A percentile compares a stretch with the other conserved stretches of the same genome.
Evolutionary conservation across 164 flowering plant genomes (phyloP).

Genomic region (Amborella trichopoda): DNA sequence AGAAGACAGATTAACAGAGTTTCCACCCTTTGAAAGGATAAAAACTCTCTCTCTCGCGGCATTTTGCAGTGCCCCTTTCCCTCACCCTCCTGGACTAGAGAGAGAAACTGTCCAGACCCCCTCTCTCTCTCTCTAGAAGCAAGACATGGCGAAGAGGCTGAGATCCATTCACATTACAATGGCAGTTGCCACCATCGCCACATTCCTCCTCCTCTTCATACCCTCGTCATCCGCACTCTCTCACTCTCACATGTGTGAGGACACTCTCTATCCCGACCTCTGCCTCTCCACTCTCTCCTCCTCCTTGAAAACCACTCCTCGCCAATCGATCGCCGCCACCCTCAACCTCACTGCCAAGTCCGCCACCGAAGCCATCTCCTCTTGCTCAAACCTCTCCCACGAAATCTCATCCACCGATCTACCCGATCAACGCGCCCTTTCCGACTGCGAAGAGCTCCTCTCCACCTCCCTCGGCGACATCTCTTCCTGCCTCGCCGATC

Average conservation of each 20-base stretch:
- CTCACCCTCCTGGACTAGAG: too few relatives aligned
- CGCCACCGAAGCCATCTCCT: conserved; percentile 24
- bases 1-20: too few relatives aligned
- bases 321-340: conserved; percentile 38
- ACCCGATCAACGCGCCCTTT: conserved; percentile 33
- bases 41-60: too few relatives aligned
- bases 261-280: conserved; percentile 56
- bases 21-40: too few relatives aligned
- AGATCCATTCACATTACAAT: too few relatives aligned
- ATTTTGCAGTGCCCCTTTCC: too few relatives aligned
- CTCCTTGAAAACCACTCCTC: conserved; percentile 31
- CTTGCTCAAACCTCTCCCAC: conserved; percentile 29
- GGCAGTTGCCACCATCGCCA: background rate
- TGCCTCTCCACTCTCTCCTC: conserved; percentile 60
- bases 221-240: background rate
- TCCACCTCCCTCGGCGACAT: conserved; percentile 39
- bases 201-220: background rate
- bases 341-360: conserved; percentile 29
- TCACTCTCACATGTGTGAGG: conserved; percentile 28
- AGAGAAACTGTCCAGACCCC: too few relatives aligned
- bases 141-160: too few relatives aligned
- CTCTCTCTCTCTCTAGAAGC: too few relatives aligned
- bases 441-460: conserved; percentile 69
- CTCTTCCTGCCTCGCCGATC: conserved; percentile 20
- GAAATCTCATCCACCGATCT: conserved; percentile 16